Percentiles rank a stretch among this genome's conserved stretches.
Conservation (phyloP, 495 filamentous ascomycete genomes). For the Penicillium paradoxum region DNA sequence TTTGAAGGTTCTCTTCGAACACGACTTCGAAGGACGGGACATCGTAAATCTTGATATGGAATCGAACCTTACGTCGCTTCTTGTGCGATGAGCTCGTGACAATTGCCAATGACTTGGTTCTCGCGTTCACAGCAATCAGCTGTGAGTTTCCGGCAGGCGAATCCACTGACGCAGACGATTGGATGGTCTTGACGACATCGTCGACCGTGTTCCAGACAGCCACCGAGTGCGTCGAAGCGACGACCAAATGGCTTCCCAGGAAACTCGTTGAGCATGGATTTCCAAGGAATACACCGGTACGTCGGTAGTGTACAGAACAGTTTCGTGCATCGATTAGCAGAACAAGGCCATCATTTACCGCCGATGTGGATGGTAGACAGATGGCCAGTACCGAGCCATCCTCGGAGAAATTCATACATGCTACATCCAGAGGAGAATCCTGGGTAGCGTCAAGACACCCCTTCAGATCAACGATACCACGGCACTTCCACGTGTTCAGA, state of each 20-base stretch:
- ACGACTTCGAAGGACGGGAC: conserved; percentile 29
- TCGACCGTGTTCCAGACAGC: conserved; percentile 43
- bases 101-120: conserved; percentile 36
- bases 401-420: conserved; percentile 64
- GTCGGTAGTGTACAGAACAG: conserved; percentile 30
- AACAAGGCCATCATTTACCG: conserved; percentile 21
- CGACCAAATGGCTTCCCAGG: conserved; percentile 31
- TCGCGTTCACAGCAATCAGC: conserved; percentile 35
- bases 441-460: conserved; percentile 32
- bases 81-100: conserved; percentile 14
- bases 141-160: conserved; percentile 7
- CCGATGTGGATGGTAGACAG: conserved; percentile 31
- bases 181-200: conserved; percentile 32
- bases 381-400: conserved; percentile 84
- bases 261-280: conserved; percentile 29
- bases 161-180: conserved; percentile 7
- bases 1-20: conserved; percentile 24
- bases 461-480: conserved; percentile 51
- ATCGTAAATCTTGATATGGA: conserved; percentile 33
- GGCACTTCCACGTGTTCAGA: conserved; percentile 69
- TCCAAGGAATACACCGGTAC: conserved; percentile 29
- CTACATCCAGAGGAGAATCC: conserved; percentile 25
- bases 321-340: conserved; percentile 35
- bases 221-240: conserved; percentile 34
- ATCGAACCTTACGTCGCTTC: conserved; percentile 23